Evolutionary conservation across 2,329 filamentous ascomycete species (phyloP), one percentile per base, ranked within the genome.

Genomic region (Dothistroma pini): DNA sequence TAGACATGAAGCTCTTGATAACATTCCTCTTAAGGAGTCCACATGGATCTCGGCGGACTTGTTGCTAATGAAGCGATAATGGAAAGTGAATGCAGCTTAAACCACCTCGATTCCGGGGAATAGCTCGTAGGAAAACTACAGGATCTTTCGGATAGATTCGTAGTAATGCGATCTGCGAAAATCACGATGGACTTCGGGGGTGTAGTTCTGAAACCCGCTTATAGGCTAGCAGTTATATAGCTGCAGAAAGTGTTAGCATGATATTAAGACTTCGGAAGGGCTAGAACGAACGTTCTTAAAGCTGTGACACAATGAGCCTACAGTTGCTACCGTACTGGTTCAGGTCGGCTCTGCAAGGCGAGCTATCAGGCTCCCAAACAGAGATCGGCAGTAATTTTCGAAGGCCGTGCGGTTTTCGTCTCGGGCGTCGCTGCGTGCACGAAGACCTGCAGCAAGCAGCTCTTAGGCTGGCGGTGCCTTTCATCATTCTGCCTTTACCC

Each of bases 11-110:
- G 50, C 71, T 73, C 65, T 76, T 78, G 12, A 80, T 65, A 1
- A 74, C 70, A 14, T 75, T 66, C 56, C 72, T 70, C 62, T 75
- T 71, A 9, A 78, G 68, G 34, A 70, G 63, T 25, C 76, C 75
- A 31, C 73, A 71, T 1, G 75, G 76, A 57, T 73, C 47, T 76
- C 74, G 25, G 70, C 72, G 10, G 74, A 75, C 60, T 76, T 74
- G 68, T 78, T 76, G 58, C 69, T 66, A 72, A 78, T 76, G 68
- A 76, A 74, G 47, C 73, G 71, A 66, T 74, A 75, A 63, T 75
- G 71, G 68, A 69, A 72, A 41, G 69, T 71, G 63, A 67, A 70
- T 11, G 69, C 69, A n/a, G 70, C 70, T 61, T 72, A 69, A 11
- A 69, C 68, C 19, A 72, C 71, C 10, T 59, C 62, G 21, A 72